A percentile compares a stretch with the other conserved stretches of the same genome.
Evolutionary conservation across 257 asterid genomes (phyloP).

Genomic region (Asclepias syriaca): DNA sequence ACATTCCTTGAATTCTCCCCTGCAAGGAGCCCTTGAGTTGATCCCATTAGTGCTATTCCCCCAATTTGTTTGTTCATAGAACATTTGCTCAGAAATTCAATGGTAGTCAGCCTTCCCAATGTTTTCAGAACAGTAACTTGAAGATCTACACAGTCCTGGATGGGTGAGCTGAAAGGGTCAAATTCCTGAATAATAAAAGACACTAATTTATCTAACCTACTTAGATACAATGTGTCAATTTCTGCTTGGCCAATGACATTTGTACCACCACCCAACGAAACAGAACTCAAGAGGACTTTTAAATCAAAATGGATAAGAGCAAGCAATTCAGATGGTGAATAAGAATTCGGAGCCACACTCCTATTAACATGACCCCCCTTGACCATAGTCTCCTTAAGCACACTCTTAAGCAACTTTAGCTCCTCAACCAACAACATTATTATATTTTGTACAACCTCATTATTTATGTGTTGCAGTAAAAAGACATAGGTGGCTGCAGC

Average conservation of each 20-base stretch:
- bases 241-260: constrained; percentile 42
- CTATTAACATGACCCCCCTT: constrained; percentile 31
- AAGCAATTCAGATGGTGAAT: constrained; percentile 57
- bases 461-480: constrained; percentile 78
- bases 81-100: constrained; percentile 65
- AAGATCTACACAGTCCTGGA: constrained; percentile 51
- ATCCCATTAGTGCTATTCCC: constrained; percentile 33
- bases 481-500: constrained; percentile 85
- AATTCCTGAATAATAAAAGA: constrained; percentile 41
- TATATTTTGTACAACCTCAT: constrained; percentile 65
- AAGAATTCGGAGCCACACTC: constrained; percentile 29
- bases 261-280: constrained; percentile 39
- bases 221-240: constrained; percentile 37
- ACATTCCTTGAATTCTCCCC: constrained; percentile 40
- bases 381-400: constrained; percentile 35
- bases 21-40: constrained; percentile 28
- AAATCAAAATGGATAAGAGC: constrained; percentile 68
- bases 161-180: constrained; percentile 57
- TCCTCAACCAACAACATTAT: constrained; percentile 62
- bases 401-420: constrained; percentile 55
- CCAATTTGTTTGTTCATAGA: constrained; percentile 39
- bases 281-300: constrained; percentile 68
- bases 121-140: constrained; percentile 65
- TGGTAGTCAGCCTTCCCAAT: constrained; percentile 58
- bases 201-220: constrained; percentile 60